Conservation (phyloP, 2,329 filamentous ascomycete genomes). For the Apiospora koreana region DNA sequence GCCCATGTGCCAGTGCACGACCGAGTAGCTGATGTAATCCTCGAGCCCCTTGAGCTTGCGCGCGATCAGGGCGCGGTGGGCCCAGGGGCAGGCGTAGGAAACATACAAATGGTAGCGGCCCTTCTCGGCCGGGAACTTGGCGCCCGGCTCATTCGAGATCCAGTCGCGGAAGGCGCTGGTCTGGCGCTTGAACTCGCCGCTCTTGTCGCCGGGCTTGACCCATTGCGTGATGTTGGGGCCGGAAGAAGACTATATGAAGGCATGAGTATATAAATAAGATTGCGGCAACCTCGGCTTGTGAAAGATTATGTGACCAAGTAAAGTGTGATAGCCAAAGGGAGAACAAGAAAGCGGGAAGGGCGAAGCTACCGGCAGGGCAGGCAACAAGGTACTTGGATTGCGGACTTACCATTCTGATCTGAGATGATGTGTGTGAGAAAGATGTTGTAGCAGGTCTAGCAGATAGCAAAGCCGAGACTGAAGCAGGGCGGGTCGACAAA, state of each 20-base stretch:
- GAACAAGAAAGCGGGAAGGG: not conserved
- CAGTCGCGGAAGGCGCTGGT: slow-evolving; percentile 78
- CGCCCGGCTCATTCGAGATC: slow-evolving; percentile 71
- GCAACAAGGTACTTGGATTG: not conserved
- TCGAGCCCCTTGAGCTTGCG: slow-evolving; percentile 91
- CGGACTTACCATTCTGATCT: slow-evolving; percentile 27
- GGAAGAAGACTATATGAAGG: not conserved
- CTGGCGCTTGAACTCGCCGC: slow-evolving; percentile 92
- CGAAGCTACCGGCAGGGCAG: too few species aligned
- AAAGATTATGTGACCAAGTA: not conserved
- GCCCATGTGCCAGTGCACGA: slow-evolving; percentile 90
- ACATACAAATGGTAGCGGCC: slow-evolving; percentile 93
- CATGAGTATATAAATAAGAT: not conserved
- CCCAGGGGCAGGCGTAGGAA: slow-evolving; percentile 94
- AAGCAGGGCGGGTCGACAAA: slow-evolving; percentile 5
- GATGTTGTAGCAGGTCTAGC: not conserved
- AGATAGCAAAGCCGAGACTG: not conserved
- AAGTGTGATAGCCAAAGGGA: not conserved
- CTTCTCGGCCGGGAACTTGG: slow-evolving; percentile 81
- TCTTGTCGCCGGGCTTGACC: slow-evolving; percentile 75
- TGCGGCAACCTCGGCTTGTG: not conserved
- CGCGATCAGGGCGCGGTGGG: slow-evolving; percentile 83
- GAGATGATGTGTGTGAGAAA: slow-evolving; percentile 1
- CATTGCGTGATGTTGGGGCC: slow-evolving; percentile 73
- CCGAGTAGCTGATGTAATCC: slow-evolving; percentile 74